Evolutionary conservation across 176 grass and related monocot genomes (phyloP).

Genomic region (Musa itinerans): DNA sequence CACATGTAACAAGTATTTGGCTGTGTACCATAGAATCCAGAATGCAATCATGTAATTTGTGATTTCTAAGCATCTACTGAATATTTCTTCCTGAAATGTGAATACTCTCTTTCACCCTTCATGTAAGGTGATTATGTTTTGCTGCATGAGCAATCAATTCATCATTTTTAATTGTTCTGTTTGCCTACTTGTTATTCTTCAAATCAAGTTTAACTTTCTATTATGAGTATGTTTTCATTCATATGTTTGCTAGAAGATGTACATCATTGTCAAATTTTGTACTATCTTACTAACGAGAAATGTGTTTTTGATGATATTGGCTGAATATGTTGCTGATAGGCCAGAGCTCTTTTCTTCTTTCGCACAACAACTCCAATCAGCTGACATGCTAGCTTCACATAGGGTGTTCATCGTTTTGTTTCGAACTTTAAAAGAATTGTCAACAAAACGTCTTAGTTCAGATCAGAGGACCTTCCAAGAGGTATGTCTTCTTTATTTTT

Average conservation of each 20-base stretch:
- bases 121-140: not conserved
- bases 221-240: not conserved
- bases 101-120: not conserved
- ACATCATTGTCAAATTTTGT: not conserved
- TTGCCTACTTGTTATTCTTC: not conserved
- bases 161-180: not conserved
- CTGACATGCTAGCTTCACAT: slow-evolving; percentile 88
- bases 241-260: not conserved
- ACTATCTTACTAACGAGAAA: not conserved
- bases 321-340: slow-evolving; percentile 29
- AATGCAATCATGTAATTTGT: not conserved
- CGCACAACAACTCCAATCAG: slow-evolving; percentile 70
- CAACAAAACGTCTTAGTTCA: slow-evolving; percentile 78
- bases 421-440: slow-evolving; percentile 94
- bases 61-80: not conserved
- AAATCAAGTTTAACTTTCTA: not conserved
- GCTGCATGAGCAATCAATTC: not conserved
- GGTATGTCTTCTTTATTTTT: slow-evolving; percentile 31
- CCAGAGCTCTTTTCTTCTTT: slow-evolving; percentile 73
- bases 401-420: slow-evolving; percentile 83
- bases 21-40: not conserved
- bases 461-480: slow-evolving; percentile 79
- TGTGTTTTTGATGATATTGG: slow-evolving; percentile 1
- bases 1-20: too few species aligned
- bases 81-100: not conserved